Percentiles rank a stretch among this genome's conserved stretches.
phyloP scores from a whole-genome alignment of 306 rosid genomes.

The Medicago arabica region DNA sequence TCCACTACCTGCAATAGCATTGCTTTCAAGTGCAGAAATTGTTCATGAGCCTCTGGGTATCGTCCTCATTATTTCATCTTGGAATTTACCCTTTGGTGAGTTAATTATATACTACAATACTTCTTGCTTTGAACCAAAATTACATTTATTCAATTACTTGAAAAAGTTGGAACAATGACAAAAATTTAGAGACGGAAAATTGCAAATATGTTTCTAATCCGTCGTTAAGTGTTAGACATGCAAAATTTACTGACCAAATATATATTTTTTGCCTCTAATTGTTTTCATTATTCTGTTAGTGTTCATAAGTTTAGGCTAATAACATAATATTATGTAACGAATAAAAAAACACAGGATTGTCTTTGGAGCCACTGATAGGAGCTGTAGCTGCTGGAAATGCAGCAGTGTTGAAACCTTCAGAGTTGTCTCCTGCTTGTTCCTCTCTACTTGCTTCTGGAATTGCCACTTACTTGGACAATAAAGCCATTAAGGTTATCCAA shows the following conservation, averaged over 20 bases:
- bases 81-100: constrained; percentile 91
- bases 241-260: too few relatives aligned
- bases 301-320: background rate
- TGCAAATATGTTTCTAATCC: too few relatives aligned
- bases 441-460: constrained; percentile 54
- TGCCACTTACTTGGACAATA: constrained; percentile 50
- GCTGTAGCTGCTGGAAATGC: constrained; percentile 83
- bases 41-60: constrained; percentile 76
- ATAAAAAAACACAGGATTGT: constrained; percentile 52
- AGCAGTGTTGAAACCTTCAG: constrained; percentile 73
- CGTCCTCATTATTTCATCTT: constrained; percentile 76
- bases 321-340: background rate
- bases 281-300: too few relatives aligned
- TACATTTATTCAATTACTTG: background rate
- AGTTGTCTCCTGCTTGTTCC: constrained; percentile 63
- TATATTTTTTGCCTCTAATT: background rate
- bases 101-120: background rate
- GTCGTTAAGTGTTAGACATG: too few relatives aligned
- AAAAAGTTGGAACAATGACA: too few relatives aligned
- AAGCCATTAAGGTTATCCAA: constrained; percentile 64
- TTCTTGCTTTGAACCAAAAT: background rate
- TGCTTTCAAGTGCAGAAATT: constrained; percentile 68
- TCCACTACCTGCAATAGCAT: constrained; percentile 63
- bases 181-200: too few relatives aligned
- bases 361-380: constrained; percentile 84